Conservation (phyloP, 1,139 yeast species). For the Debaryomyces singareniensis region DNA sequence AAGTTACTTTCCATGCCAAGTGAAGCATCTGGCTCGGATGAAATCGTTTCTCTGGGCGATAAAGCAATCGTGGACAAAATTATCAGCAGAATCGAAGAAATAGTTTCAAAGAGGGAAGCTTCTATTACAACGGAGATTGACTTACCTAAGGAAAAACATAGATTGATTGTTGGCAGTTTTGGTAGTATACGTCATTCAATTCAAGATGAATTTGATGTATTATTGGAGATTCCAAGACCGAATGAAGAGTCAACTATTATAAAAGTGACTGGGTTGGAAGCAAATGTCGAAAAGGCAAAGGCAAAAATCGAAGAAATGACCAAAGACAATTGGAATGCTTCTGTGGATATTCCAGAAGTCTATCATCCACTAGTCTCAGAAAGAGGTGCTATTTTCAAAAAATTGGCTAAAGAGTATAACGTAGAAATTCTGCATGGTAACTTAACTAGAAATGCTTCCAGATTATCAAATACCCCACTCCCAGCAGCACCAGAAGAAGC, state of each 20-base stretch:
- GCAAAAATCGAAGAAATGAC: constrained; percentile 47
- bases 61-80: constrained; percentile 67
- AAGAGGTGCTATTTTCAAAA: constrained; percentile 60
- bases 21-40: constrained; percentile 56
- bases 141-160: constrained; percentile 70
- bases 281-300: constrained; percentile 51
- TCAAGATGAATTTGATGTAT: constrained; percentile 64
- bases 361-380: constrained; percentile 61
- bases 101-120: constrained; percentile 64
- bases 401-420: constrained; percentile 45
- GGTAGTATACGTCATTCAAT: constrained; percentile 71
- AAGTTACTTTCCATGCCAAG: constrained; percentile 72
- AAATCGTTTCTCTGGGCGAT: constrained; percentile 70
- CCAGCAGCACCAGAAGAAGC: constrained; percentile 49
- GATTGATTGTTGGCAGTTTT: constrained; percentile 74
- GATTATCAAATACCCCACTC: constrained; percentile 36
- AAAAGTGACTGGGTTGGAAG: constrained; percentile 56
- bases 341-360: constrained; percentile 50
- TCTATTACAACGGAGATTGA: constrained; percentile 51
- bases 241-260: constrained; percentile 40
- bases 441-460: constrained; percentile 42
- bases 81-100: constrained; percentile 53
- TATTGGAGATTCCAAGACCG: constrained; percentile 63
- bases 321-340: constrained; percentile 42
- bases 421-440: constrained; percentile 65